A percentile compares a stretch with the other conserved stretches of the same genome.
phyloP scores from a whole-genome alignment of 768 basidiomycete species.

The Panellus pusillus region DNA sequence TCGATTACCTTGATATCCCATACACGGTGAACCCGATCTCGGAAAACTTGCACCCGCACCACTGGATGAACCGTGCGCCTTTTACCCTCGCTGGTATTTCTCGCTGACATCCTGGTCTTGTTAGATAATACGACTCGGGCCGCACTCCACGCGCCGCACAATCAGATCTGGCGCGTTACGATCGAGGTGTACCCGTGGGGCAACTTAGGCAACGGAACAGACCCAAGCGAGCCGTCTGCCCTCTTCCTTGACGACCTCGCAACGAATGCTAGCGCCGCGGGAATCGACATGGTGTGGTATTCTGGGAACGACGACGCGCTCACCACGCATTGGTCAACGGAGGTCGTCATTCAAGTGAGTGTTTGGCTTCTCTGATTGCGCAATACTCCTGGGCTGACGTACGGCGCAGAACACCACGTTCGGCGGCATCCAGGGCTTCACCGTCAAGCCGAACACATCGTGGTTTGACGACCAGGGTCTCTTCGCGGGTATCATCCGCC shows the following conservation, averaged over 20 bases:
- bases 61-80: slow-evolving; percentile 38
- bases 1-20: slow-evolving; percentile 13
- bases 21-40: slow-evolving; percentile 12
- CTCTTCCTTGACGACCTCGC: slow-evolving; percentile 47
- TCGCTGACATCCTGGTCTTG: not conserved
- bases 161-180: slow-evolving; percentile 18
- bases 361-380: too few species aligned
- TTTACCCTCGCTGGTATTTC: not conserved
- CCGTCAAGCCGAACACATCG: slow-evolving; percentile 43
- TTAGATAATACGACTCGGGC: slow-evolving; percentile 40
- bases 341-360: slow-evolving; percentile 43
- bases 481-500: slow-evolving; percentile 48
- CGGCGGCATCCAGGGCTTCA: slow-evolving; percentile 54
- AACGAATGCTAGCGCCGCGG: slow-evolving; percentile 39
- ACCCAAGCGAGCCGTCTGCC: not conserved
- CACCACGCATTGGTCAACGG: slow-evolving; percentile 43
- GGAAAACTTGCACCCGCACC: slow-evolving; percentile 29
- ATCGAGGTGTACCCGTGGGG: slow-evolving; percentile 3
- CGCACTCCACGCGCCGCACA: slow-evolving; percentile 49
- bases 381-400: not conserved
- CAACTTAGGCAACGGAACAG: not conserved
- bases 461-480: slow-evolving; percentile 45
- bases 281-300: slow-evolving; percentile 40
- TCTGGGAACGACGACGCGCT: slow-evolving; percentile 55
- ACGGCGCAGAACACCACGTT: slow-evolving; percentile 50